Evolutionary conservation across 2,329 filamentous ascomycete species (phyloP).

Genomic region (Ramichloridium luteum): DNA sequence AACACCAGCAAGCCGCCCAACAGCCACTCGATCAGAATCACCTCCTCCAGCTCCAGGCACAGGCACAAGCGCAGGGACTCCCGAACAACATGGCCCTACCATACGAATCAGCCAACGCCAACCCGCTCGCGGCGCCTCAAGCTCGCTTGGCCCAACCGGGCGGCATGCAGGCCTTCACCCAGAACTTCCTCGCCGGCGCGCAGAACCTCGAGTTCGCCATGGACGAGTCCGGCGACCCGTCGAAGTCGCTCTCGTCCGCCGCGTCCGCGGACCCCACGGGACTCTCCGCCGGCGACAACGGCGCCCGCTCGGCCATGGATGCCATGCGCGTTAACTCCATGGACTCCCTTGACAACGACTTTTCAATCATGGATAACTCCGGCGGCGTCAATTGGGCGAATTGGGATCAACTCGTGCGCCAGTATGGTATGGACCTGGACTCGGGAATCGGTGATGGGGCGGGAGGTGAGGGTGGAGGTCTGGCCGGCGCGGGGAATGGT

Average conservation of each 20-base stretch:
- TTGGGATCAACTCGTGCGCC: constrained; percentile 37
- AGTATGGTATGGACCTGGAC: constrained; percentile 35
- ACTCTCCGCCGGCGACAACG: too few relatives aligned
- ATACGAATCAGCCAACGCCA: constrained; percentile 1
- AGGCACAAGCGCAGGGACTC: not conserved
- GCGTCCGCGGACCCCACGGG: not conserved
- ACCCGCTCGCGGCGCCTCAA: constrained; percentile 6
- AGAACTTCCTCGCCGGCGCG: constrained; percentile 7
- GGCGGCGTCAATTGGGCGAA: constrained; percentile 35
- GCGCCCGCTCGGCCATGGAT: constrained; percentile 1
- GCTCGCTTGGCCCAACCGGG: constrained; percentile 2
- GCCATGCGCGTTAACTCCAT: constrained; percentile 16
- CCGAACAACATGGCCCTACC: constrained; percentile 2
- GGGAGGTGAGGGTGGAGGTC: constrained; percentile 1
- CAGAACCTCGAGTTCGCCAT: constrained; percentile 9
- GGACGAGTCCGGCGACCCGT: constrained; percentile 1
- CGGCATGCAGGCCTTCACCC: constrained; percentile 5
- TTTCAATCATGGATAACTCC: constrained; percentile 26
- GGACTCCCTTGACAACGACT: constrained; percentile 14
- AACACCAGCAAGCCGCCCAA: not conserved
- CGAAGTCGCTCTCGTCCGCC: not conserved
- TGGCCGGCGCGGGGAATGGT: not conserved
- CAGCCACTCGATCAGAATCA: constrained; percentile 6
- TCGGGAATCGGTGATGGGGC: constrained; percentile 5
- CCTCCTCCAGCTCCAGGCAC: not conserved